phyloP scores from a whole-genome alignment of 805 yeast genomes.

The Tetrapisispora pingtungensis region DNA sequence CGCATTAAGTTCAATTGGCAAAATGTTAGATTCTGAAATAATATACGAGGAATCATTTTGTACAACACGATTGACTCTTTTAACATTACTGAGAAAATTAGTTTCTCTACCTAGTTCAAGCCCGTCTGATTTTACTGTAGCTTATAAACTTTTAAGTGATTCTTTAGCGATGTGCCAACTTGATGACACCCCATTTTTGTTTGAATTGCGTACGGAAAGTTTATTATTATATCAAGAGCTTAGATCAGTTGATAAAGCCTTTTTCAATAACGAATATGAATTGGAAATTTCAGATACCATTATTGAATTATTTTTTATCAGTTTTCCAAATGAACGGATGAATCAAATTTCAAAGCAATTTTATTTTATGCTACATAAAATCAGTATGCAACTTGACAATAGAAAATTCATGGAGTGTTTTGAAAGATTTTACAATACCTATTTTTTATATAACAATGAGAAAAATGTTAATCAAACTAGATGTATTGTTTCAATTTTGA shows the following conservation, averaged over 20 bases:
- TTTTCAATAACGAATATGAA: slow-evolving; percentile 27
- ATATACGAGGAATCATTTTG: slow-evolving; percentile 50
- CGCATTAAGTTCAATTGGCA: slow-evolving; percentile 43
- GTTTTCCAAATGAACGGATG: slow-evolving; percentile 13
- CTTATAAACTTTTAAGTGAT: slow-evolving; percentile 33
- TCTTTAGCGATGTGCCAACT: slow-evolving; percentile 24
- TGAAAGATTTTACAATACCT: slow-evolving; percentile 29
- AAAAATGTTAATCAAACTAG: slow-evolving; percentile 34
- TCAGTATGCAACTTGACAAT: slow-evolving; percentile 25
- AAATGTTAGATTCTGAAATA: slow-evolving; percentile 54
- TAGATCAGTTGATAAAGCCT: slow-evolving; percentile 21
- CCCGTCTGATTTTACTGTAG: slow-evolving; percentile 31
- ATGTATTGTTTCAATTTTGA: slow-evolving; percentile 33
- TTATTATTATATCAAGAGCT: slow-evolving; percentile 35
- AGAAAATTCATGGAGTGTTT: slow-evolving; percentile 28
- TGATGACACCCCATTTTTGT: slow-evolving; percentile 26
- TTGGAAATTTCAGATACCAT: slow-evolving; percentile 34
- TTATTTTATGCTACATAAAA: slow-evolving; percentile 30
- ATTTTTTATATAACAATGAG: slow-evolving; percentile 12
- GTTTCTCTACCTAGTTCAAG: slow-evolving; percentile 28
- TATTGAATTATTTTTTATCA: slow-evolving; percentile 34
- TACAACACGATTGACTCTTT: slow-evolving; percentile 40
- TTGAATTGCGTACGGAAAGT: slow-evolving; percentile 39
- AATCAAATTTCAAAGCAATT: slow-evolving; percentile 30
- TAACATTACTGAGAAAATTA: slow-evolving; percentile 33